Evolutionary conservation across 2,329 filamentous ascomycete genomes (phyloP).

Genomic region (Talaromyces sp.): DNA sequence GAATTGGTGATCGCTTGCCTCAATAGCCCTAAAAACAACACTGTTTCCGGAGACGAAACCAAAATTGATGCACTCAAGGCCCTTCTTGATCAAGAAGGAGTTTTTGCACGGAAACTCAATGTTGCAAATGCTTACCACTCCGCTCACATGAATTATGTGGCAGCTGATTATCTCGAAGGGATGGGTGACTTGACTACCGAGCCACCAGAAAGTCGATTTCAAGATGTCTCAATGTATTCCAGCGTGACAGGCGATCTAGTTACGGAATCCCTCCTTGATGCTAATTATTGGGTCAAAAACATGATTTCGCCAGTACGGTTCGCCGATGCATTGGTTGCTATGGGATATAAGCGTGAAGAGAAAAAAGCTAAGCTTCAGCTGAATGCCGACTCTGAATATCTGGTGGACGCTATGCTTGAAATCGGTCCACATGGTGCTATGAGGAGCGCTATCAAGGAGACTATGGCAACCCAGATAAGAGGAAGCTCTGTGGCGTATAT

Average conservation of each 20-base stretch:
- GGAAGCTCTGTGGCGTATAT: slow-evolving; percentile 24
- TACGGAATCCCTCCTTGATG: slow-evolving; percentile 16
- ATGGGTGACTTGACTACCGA: slow-evolving; percentile 23
- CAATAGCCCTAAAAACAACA: slow-evolving; percentile 30
- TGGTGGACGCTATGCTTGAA: slow-evolving; percentile 27
- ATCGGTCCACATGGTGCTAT: slow-evolving; percentile 33
- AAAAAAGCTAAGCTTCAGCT: slow-evolving; percentile 8
- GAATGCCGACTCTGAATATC: slow-evolving; percentile 3
- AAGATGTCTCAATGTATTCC: slow-evolving; percentile 25
- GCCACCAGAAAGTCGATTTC: slow-evolving; percentile 16
- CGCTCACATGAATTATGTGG: slow-evolving; percentile 26
- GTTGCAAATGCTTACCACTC: slow-evolving; percentile 34
- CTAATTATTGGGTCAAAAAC: slow-evolving; percentile 32
- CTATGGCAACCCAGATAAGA: slow-evolving; percentile 16
- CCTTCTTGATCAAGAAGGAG: slow-evolving; percentile 22
- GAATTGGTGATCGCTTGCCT: slow-evolving; percentile 28
- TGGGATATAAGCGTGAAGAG: slow-evolving; percentile 14
- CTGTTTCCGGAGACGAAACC: slow-evolving; percentile 27
- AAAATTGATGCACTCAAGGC: slow-evolving; percentile 26
- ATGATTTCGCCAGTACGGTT: slow-evolving; percentile 33
- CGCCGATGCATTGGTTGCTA: slow-evolving; percentile 22
- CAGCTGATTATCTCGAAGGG: slow-evolving; percentile 25
- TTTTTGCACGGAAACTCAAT: slow-evolving; percentile 30
- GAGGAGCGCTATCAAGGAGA: slow-evolving; percentile 29
- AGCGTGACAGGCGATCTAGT: slow-evolving; percentile 26